Conservation (phyloP, 2,329 filamentous ascomycete species). For the Ambrosiella xylebori region DNA sequence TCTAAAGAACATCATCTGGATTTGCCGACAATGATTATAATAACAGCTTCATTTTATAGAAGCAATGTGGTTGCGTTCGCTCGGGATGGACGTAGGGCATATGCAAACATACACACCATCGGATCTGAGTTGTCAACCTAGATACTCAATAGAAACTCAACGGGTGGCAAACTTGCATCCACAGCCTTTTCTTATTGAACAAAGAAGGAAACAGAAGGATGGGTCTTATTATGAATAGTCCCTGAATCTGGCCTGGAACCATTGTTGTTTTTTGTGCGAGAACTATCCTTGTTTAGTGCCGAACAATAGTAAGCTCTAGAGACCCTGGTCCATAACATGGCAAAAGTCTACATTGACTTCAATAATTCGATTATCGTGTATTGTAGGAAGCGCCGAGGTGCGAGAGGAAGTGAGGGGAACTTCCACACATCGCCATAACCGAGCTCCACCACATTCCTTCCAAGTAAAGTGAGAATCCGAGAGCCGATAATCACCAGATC, state of each 20-base stretch:
- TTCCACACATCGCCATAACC: background rate
- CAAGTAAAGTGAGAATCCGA: background rate
- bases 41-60: background rate
- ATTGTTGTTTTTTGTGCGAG: background rate
- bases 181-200: background rate
- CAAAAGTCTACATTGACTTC: background rate
- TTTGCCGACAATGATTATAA: background rate
- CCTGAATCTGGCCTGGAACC: background rate
- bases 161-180: background rate
- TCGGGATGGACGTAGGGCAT: background rate
- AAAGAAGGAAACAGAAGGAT: background rate
- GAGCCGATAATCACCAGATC: background rate
- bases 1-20: background rate
- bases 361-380: background rate
- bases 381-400: background rate
- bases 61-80: background rate
- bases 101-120: background rate
- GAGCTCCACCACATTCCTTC: background rate
- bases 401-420: background rate
- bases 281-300: background rate
- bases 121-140: background rate
- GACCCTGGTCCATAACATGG: background rate
- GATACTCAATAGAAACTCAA: background rate
- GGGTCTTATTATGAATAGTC: background rate
- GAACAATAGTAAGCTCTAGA: background rate